Evolutionary conservation across 2,329 filamentous ascomycete species (phyloP).

Genomic region (Aureobasidium sp.): DNA sequence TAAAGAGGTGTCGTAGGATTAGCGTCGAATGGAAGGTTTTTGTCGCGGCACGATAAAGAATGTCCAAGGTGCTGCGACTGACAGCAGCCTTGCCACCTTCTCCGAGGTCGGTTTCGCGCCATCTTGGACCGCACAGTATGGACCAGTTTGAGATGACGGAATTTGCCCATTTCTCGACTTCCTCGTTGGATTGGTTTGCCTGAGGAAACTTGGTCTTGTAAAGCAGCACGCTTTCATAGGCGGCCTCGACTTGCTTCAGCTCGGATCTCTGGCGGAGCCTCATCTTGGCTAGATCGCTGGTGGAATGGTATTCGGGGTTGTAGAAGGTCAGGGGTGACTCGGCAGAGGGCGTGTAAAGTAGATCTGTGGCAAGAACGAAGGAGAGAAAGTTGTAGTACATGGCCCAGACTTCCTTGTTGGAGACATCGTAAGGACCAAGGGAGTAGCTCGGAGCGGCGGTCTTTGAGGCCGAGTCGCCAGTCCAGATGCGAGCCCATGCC

Average conservation of each 20-base stretch:
- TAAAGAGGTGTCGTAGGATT: conserved; percentile 79
- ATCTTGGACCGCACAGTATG: conserved; percentile 69
- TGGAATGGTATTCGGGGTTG: conserved; percentile 14
- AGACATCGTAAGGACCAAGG: conserved; percentile 41
- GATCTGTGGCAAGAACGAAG: conserved; percentile 60
- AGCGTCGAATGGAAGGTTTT: conserved; percentile 94
- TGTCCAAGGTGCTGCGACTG: conserved; percentile 70
- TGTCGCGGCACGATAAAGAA: conserved; percentile 80
- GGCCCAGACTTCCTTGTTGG: conserved; percentile 65
- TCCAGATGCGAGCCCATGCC: conserved; percentile 63
- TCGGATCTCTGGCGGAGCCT: conserved; percentile 58
- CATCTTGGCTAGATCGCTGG: conserved; percentile 22
- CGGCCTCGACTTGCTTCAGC: conserved; percentile 67
- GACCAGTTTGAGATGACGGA: conserved; percentile 80
- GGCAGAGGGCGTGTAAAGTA: conserved; percentile 43
- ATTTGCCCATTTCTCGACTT: conserved; percentile 76
- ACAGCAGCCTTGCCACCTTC: conserved; percentile 70
- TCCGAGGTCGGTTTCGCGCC: conserved; percentile 74
- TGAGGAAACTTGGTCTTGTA: conserved; percentile 76
- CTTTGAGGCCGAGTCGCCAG: background rate
- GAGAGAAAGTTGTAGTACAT: conserved; percentile 79
- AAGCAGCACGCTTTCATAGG: conserved; percentile 73
- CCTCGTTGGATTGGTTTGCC: conserved; percentile 68
- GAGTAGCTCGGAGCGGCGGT: conserved; percentile 12
- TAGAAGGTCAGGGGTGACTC: conserved; percentile 22